Percentiles rank a stretch among this genome's conserved stretches.
Evolutionary conservation across 441 rosid genomes (phyloP).

Genomic region (Mallotus japonicus): DNA sequence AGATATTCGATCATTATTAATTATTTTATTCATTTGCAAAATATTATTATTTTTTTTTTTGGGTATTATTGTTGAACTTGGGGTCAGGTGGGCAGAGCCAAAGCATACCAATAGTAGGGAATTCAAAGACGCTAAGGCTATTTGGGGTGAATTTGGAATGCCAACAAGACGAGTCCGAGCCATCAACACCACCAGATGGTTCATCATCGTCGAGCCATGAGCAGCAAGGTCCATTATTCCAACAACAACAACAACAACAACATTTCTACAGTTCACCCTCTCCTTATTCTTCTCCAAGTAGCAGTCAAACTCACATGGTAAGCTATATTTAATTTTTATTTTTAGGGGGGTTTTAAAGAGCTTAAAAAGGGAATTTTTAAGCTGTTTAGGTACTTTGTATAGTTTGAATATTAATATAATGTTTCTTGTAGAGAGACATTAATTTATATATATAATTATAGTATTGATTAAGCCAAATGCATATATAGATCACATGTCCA

Average conservation of each 20-base stretch:
- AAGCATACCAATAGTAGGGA: conserved; percentile 40
- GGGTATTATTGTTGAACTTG: too few species aligned
- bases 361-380: not conserved
- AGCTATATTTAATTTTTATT: conserved; percentile 7
- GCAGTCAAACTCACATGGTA: conserved; percentile 44
- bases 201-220: conserved; percentile 42
- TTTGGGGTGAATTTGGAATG: conserved; percentile 93
- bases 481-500: conserved; percentile 31
- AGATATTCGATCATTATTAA: too few species aligned
- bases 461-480: conserved; percentile 20
- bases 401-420: conserved; percentile 9
- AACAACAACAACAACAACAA: conserved; percentile 25
- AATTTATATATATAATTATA: not conserved
- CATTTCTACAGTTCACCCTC: conserved; percentile 33
- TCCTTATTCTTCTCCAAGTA: conserved; percentile 33
- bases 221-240: conserved; percentile 4
- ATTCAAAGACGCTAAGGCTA: conserved; percentile 68
- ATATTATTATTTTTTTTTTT: too few species aligned
- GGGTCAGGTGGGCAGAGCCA: conserved; percentile 34
- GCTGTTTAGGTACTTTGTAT: not conserved
- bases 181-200: conserved; percentile 58
- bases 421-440: conserved; percentile 42
- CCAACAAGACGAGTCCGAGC: conserved; percentile 58
- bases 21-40: too few species aligned
- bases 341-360: too few species aligned